Percentiles rank a stretch among this genome's conserved stretches.
phyloP scores from a whole-genome alignment of 2,329 filamentous ascomycete species.

The Alternaria solani region DNA sequence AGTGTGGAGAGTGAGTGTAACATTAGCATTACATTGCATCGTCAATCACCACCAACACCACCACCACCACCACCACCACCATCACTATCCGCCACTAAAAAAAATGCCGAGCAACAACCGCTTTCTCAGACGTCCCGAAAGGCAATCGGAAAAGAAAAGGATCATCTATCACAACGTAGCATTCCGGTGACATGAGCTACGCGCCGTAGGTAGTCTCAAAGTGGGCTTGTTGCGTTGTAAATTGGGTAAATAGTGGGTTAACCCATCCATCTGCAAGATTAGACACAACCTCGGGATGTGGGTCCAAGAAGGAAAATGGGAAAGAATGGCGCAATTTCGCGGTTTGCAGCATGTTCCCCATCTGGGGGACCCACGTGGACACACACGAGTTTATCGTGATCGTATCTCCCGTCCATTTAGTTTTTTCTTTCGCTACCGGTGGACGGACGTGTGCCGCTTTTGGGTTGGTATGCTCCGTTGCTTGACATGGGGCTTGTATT shows the following conservation, averaged over 20 bases:
- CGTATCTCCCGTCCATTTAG: not conserved
- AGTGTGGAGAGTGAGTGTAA: constrained; percentile 2
- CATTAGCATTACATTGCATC: constrained; percentile 6
- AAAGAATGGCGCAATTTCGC: not conserved
- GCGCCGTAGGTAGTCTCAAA: not conserved
- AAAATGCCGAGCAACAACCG: not conserved
- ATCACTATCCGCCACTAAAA: not conserved
- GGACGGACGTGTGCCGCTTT: not conserved
- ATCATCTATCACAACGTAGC: not conserved
- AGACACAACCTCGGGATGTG: not conserved
- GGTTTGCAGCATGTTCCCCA: not conserved
- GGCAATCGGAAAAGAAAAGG: not conserved
- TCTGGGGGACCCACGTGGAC: not conserved
- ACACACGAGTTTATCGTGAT: not conserved
- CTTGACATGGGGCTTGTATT: not conserved
- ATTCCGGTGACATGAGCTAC: not conserved
- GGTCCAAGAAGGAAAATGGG: not conserved
- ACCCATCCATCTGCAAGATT: not conserved
- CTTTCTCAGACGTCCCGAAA: not conserved
- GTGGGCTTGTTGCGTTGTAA: not conserved
- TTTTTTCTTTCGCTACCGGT: not conserved
- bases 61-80: not conserved
- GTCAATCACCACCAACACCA: not conserved
- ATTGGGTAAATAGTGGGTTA: not conserved
- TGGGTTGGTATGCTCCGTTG: not conserved